Conservation (phyloP, 208 protist species). For the Polymyxa betae region DNA sequence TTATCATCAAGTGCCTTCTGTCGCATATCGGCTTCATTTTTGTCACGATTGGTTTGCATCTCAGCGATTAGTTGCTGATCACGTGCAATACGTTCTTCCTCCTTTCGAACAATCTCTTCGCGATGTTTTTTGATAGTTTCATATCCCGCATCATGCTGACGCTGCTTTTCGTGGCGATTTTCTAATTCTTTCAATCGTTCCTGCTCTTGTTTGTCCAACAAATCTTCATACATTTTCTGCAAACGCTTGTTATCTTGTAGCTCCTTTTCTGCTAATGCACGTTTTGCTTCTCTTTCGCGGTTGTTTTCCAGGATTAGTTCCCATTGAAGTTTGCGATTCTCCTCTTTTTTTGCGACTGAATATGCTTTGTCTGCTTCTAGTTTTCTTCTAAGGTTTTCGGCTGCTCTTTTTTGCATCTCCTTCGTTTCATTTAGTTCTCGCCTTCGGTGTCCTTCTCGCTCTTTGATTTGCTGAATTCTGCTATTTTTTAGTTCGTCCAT, state of each 20-base stretch:
- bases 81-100: slow-evolving; percentile 43
- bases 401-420: neutral
- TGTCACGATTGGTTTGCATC: neutral
- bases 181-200: neutral
- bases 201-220: neutral
- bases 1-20: neutral
- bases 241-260: neutral
- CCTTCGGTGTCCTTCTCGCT: neutral
- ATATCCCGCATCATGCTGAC: neutral
- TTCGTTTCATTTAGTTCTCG: neutral
- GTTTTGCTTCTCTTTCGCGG: neutral
- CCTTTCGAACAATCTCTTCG: neutral
- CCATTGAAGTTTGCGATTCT: neutral
- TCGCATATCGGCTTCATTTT: neutral
- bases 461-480: neutral
- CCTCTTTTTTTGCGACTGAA: neutral
- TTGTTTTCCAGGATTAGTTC: slow-evolving; percentile 29
- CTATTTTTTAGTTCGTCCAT: slow-evolving; percentile 20
- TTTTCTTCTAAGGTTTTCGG: neutral
- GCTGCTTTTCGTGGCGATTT: neutral
- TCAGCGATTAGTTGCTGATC: slow-evolving; percentile 5
- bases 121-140: neutral
- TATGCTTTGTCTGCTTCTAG: neutral
- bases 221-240: neutral
- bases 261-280: neutral